Base-by-base conservation (phyloP, 129 eudicot species). In the Helianthus annuus region DNA sequence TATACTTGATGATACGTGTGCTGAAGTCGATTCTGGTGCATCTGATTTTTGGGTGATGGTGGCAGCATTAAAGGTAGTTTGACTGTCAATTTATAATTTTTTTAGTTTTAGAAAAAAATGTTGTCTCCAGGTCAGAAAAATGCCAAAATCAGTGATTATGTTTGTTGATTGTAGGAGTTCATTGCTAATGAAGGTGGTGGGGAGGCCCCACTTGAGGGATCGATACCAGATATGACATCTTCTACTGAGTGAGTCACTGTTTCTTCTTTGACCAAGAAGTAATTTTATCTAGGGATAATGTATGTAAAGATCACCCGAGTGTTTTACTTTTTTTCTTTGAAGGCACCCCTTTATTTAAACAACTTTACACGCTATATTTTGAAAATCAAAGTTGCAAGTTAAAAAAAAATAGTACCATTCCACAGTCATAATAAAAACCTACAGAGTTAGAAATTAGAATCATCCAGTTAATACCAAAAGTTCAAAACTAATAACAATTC, bases 141-240 rank as follows among this genome's bases (percentile, higher is more conserved):
- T 61, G 13, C 27, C 42, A 55, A 12, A 40, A 12, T 61, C 51
- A 15, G 16, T 24, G 10, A 19, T 36, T 29, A 22, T 34, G 19
- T 61, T 64, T 64, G 39, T 59, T 53, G 72, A 58, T 52, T 75
- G 70, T 80, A 95, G 99, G 99, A 95, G 75, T 95, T 95, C 64
- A 86, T 95, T 69, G 87, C 86, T 78, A 87, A 88, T 60, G 99
- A 95, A 91, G 96, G 97, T 72, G 91, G 84, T 42, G 99, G 96
- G 46, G 99, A 95, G 89, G 88, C 85, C 55, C 97, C 99, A 46
- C 95, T 95, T 49, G 99, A 95, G 77, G 99, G 99, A 75, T 84
- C 97, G 66, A 95, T 95, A 77, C 97, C 99, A 27, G 99, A 95
- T 65, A 95, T 95, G 99, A 91, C 99, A 55, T 91, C 99, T 54